phyloP scores from a whole-genome alignment of 179 eudicot species.

The Amaranthus tricolor region DNA sequence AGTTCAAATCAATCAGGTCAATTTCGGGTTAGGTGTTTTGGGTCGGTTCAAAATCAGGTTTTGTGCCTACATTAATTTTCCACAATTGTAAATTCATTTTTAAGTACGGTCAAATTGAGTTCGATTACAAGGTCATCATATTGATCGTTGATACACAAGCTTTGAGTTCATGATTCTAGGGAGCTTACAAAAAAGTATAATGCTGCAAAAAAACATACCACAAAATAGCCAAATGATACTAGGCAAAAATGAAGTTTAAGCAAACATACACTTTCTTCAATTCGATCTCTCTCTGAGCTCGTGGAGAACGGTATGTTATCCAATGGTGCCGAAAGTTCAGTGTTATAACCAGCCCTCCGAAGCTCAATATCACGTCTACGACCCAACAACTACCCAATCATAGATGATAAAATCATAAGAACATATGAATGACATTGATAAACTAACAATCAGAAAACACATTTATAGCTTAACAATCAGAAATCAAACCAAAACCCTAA shows the following conservation, averaged over 20 bases:
- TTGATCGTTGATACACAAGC: not conserved
- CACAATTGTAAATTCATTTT: too few species aligned
- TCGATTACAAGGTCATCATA: not conserved
- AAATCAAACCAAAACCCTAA: not conserved
- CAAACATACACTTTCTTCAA: conserved; percentile 74
- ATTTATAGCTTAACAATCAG: not conserved
- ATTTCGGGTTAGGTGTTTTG: too few species aligned
- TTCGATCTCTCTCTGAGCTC: conserved; percentile 65
- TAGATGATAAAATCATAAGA: conserved; percentile 14
- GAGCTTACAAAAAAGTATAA: not conserved
- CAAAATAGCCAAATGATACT: not conserved
- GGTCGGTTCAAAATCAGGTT: too few species aligned
- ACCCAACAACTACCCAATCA: conserved; percentile 63
- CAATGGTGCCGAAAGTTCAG: conserved; percentile 68
- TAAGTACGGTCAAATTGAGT: too few species aligned
- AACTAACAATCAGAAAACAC: not conserved
- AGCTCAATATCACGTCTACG: conserved; percentile 84
- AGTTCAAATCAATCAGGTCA: too few species aligned
- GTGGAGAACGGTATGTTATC: conserved; percentile 78
- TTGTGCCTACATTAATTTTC: too few species aligned
- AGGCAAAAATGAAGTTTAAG: not conserved
- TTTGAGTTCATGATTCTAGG: not conserved
- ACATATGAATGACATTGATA: conserved; percentile 4
- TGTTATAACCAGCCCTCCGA: conserved; percentile 79
- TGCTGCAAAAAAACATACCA: not conserved